Percentiles rank a stretch among this genome's conserved stretches.
Evolutionary conservation across 192 early-diverging fungal genomes (phyloP).

Genomic region (Pecoramyces ruminantium): DNA sequence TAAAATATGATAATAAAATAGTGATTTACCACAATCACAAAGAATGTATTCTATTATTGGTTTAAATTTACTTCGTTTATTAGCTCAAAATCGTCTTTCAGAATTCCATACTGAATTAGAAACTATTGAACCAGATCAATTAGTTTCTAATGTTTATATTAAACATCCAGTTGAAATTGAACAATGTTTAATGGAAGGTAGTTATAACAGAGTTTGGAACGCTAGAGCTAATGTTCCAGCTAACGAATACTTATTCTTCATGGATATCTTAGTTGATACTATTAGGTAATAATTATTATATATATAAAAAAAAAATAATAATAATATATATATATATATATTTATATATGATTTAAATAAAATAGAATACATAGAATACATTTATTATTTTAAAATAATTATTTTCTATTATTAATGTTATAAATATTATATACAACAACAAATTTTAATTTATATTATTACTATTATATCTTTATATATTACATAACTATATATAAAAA

Average conservation of each 20-base stretch:
- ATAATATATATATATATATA: not conserved
- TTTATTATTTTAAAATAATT: too few species aligned
- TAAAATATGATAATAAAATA: not conserved
- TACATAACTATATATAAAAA: too few species aligned
- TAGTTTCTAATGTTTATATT: constrained; percentile 66
- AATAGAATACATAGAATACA: too few species aligned
- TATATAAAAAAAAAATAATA: constrained; percentile 1
- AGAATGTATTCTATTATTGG: constrained; percentile 81
- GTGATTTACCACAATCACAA: constrained; percentile 48
- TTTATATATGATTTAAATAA: not conserved
- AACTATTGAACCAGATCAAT: constrained; percentile 62
- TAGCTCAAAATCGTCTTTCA: constrained; percentile 87
- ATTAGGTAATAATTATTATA: constrained; percentile 49
- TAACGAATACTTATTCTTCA: constrained; percentile 81
- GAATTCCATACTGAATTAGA: constrained; percentile 98
- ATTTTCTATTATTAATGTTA: too few species aligned
- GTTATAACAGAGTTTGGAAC: constrained; percentile 94
- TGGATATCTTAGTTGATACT: constrained; percentile 83
- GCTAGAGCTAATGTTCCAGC: constrained; percentile 72
- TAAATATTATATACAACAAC: too few species aligned
- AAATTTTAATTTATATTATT: too few species aligned
- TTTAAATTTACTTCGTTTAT: constrained; percentile 77
- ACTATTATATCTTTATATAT: too few species aligned
- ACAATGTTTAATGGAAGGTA: constrained; percentile 94
- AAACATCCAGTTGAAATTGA: constrained; percentile 85